phyloP scores from a whole-genome alignment of 495 filamentous ascomycete genomes.

The Beverwykella pulmonaria region DNA sequence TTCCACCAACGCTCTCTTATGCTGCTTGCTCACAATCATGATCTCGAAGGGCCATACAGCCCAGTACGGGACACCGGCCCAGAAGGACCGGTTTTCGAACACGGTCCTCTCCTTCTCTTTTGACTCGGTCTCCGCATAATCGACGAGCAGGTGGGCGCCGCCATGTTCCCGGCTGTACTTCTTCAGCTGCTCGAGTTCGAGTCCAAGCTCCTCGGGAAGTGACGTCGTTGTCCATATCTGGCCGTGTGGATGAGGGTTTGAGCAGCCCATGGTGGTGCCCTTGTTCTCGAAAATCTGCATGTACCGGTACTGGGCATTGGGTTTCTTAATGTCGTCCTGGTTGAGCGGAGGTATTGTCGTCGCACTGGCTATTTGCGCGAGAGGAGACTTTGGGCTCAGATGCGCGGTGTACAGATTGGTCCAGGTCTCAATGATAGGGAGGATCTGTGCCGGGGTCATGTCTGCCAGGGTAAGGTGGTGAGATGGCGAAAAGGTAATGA shows the following conservation, averaged over 20 bases:
- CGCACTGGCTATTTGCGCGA: slow-evolving; percentile 55
- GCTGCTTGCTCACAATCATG: slow-evolving; percentile 80
- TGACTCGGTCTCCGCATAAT: slow-evolving; percentile 83
- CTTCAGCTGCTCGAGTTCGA: slow-evolving; percentile 74
- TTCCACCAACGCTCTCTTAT: slow-evolving; percentile 81
- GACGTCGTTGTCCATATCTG: slow-evolving; percentile 94
- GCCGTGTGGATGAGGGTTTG: slow-evolving; percentile 96
- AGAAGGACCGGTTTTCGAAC: slow-evolving; percentile 78
- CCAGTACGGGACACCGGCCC: slow-evolving; percentile 95
- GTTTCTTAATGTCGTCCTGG: slow-evolving; percentile 52
- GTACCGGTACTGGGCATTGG: slow-evolving; percentile 82
- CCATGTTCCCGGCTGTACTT: slow-evolving; percentile 73
- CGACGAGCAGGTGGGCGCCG: slow-evolving; percentile 73
- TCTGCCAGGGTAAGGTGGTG: slow-evolving; percentile 94
- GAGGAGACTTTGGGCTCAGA: slow-evolving; percentile 70
- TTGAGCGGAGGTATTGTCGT: slow-evolving; percentile 54
- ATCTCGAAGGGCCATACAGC: slow-evolving; percentile 96
- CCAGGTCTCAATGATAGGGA: slow-evolving; percentile 82
- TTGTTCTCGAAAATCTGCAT: slow-evolving; percentile 99
- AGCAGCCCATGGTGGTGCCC: slow-evolving; percentile 96
- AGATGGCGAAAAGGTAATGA: slow-evolving; percentile 85
- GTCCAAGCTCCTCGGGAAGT: slow-evolving; percentile 81
- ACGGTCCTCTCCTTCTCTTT: slow-evolving; percentile 83
- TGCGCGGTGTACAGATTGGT: slow-evolving; percentile 83
- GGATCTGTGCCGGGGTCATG: slow-evolving; percentile 66